Base-by-base conservation (phyloP, 176 grass and related monocot species). In the Oryza meyeriana region DNA sequence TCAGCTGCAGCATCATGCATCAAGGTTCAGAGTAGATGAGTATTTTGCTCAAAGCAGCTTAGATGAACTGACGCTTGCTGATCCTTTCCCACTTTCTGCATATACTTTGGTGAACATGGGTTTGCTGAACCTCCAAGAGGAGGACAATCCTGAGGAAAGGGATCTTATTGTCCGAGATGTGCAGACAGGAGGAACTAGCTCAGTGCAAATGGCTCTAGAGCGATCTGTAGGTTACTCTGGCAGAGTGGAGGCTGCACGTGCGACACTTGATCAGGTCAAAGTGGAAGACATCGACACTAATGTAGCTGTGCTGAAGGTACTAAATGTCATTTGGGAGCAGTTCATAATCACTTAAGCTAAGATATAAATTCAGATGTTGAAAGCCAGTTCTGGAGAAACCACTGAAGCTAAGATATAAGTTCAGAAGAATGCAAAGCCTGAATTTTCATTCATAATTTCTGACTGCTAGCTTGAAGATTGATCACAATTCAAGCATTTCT, bases 281-380 rank as follows among this genome's bases (percentile, higher is more conserved):
- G 69, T 97, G 71, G 92, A 90, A 84, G 94, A 97, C 33, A 94
- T 94, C 30, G 85, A 94, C 78, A 97, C 94, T 12, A 97, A 97
- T 79, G 85, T 97, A 52, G 83, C 94, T 81, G 94, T 94, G 1
- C 36, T 97, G 8, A 92, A 87, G 92, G 94, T 94, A 88, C 4
- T 48, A 2, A 8, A 40, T n/a, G 38, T 28, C 16, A 20, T 66
- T 45, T 41, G 0, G 2, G 20, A 34, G 3, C 27, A 44, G n/a
- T 17, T 72, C 8, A 9, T 33, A 5, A 24, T 74, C 1, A 22
- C 18, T 6, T 76, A 18, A 25, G 10, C 40, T 59, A 64, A n/a
- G 3, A 76, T 76, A 61, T 66, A 25, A 36, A 25, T 42, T 81
- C 0, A 55, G 12, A 8, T 35, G 29, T 18, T 67, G 36, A 67